Percentiles rank a stretch among this genome's conserved stretches.
Evolutionary conservation across 2,329 filamentous ascomycete genomes (phyloP).

Genomic region (Colletotrichum scovillei): DNA sequence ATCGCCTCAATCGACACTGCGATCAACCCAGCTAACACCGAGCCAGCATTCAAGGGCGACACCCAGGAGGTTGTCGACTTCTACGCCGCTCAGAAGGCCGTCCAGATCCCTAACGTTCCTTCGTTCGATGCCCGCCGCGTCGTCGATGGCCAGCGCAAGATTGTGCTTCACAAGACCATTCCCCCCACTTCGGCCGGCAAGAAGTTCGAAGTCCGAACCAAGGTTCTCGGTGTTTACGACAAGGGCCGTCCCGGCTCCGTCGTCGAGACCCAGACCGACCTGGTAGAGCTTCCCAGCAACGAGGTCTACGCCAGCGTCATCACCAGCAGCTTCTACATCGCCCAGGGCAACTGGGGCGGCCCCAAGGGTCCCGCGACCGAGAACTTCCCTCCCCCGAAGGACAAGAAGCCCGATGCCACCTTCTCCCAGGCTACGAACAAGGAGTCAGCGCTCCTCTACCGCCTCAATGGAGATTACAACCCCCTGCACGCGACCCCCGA

Average conservation of each 20-base stretch:
- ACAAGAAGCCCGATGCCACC: conserved; percentile 75
- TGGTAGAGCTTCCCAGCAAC: conserved; percentile 76
- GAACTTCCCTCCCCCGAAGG: conserved; percentile 82
- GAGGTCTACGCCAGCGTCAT: conserved; percentile 79
- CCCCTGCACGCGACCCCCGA: conserved; percentile 89
- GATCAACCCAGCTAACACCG: conserved; percentile 20
- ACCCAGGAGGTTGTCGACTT: conserved; percentile 86
- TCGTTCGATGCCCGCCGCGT: conserved; percentile 79
- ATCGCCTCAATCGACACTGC: neutral
- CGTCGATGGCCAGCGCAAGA: conserved; percentile 85
- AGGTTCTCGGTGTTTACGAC: conserved; percentile 88
- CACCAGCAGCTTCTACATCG: conserved; percentile 82
- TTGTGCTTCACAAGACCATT: conserved; percentile 81
- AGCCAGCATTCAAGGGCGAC: conserved; percentile 78
- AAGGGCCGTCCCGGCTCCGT: conserved; percentile 88
- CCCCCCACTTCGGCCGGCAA: conserved; percentile 77
- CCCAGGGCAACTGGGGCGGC: conserved; percentile 85
- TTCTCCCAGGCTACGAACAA: conserved; percentile 76
- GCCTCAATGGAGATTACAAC: conserved; percentile 94
- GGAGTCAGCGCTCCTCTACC: conserved; percentile 82
- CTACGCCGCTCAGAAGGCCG: conserved; percentile 75
- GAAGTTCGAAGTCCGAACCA: conserved; percentile 80
- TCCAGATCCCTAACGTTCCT: conserved; percentile 80
- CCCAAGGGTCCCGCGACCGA: conserved; percentile 87
- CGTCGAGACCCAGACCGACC: conserved; percentile 80